Conservation (phyloP, 1,284 basidiomycete genomes). For the Papiliotrema terrestris region DNA sequence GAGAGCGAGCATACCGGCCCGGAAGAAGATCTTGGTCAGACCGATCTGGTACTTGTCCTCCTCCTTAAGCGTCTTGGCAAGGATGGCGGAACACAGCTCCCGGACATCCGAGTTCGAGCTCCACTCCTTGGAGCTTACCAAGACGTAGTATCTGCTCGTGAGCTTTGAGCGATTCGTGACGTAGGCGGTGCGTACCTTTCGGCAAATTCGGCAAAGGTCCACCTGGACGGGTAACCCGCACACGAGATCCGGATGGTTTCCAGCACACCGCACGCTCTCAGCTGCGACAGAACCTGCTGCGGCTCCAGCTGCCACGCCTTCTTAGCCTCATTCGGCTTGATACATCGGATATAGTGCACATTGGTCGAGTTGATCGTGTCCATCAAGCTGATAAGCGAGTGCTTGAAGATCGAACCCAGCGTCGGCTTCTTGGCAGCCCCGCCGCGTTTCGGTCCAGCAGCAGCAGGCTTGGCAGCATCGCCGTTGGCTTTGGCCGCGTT, state of each 20-base stretch:
- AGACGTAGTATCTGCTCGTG: slow-evolving; percentile 83
- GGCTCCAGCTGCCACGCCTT: slow-evolving; percentile 95
- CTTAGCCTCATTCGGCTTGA: slow-evolving; percentile 98
- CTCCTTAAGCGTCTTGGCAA: slow-evolving; percentile 83
- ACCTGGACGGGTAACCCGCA: slow-evolving; percentile 97
- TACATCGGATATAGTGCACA: slow-evolving; percentile 98
- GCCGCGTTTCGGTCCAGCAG: slow-evolving; percentile 27
- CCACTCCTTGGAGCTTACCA: slow-evolving; percentile 84
- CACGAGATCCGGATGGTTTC: slow-evolving; percentile 99
- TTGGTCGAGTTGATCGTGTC: slow-evolving; percentile 96
- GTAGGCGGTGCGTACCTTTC: slow-evolving; percentile 64
- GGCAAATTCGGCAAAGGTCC: slow-evolving; percentile 99
- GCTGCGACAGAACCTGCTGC: slow-evolving; percentile 90
- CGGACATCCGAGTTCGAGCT: slow-evolving; percentile 66
- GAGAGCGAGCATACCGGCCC: slow-evolving; percentile 97
- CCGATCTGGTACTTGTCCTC: slow-evolving; percentile 96
- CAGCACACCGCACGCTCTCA: slow-evolving; percentile 96
- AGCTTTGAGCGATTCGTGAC: not conserved
- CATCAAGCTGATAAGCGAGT: slow-evolving; percentile 90
- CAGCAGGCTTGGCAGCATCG: slow-evolving; percentile 18
- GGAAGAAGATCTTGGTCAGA: slow-evolving; percentile 98
- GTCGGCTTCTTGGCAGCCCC: slow-evolving; percentile 80
- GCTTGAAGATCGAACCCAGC: slow-evolving; percentile 97
- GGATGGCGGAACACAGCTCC: slow-evolving; percentile 77
- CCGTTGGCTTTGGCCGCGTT: slow-evolving; percentile 53